A percentile compares a stretch with the other conserved stretches of the same genome.
Evolutionary conservation across 768 basidiomycete species (phyloP).

Genomic region (Collybia sordida): DNA sequence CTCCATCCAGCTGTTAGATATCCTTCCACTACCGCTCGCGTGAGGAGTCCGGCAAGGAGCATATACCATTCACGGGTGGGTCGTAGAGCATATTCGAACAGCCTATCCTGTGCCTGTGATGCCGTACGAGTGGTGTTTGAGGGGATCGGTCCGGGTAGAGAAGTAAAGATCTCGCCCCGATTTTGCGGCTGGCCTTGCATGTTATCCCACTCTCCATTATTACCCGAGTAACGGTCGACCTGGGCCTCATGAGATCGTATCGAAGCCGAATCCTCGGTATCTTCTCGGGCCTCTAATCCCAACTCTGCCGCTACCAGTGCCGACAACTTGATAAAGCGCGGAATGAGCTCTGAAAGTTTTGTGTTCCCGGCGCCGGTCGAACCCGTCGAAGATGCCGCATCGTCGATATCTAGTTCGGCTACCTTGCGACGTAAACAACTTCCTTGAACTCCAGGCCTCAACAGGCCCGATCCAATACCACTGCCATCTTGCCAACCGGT

Average conservation of each 20-base stretch:
- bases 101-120: conserved; percentile 23
- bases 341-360: conserved; percentile 63
- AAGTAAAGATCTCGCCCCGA: conserved; percentile 5
- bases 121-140: conserved; percentile 9
- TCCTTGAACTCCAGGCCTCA: conserved; percentile 53
- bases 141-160: conserved; percentile 14
- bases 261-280: conserved; percentile 37
- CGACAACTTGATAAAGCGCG: conserved; percentile 73
- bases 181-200: conserved; percentile 6
- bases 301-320: conserved; percentile 79
- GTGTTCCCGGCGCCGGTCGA: conserved; percentile 56
- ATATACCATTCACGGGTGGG: conserved; percentile 84
- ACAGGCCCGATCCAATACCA: conserved; percentile 71
- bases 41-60: conserved; percentile 72
- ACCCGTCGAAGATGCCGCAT: conserved; percentile 30
- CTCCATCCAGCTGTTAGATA: conserved; percentile 83
- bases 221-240: conserved; percentile 18
- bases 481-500: conserved; percentile 76
- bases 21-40: conserved; percentile 83
- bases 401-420: conserved; percentile 12
- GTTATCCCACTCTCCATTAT: conserved; percentile 14
- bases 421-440: conserved; percentile 57
- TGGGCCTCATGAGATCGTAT: conserved; percentile 26
- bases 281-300: conserved; percentile 65
- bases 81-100: conserved; percentile 50